These are phyloP conservation scores for Cercophora sp. DNA, from an alignment of 495 filamentous ascomycete species.

Conservation along the genomic window DNA sequence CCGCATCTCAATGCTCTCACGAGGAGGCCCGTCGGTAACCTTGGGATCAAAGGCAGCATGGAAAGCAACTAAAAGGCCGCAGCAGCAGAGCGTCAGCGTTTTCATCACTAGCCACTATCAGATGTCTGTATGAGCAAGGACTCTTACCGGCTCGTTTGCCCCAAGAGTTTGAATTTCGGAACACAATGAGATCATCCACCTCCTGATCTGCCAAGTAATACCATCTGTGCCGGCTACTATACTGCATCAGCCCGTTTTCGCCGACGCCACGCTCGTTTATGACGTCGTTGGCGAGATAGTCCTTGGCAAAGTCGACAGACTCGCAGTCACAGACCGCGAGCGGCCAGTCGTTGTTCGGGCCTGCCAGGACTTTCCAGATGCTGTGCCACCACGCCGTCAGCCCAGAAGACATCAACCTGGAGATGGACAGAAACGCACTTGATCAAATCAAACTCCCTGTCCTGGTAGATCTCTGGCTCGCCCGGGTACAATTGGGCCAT, in stretches of 20 bases:
- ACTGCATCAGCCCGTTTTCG: not conserved
- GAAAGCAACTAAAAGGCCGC: not conserved
- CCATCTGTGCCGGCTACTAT: not conserved
- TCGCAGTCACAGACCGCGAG: conserved; percentile 2
- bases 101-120: no score
- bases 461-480: not conserved
- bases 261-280: not conserved
- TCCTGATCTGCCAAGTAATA: conserved; percentile 1
- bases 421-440: not conserved
- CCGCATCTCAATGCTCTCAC: conserved; percentile 1
- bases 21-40: not conserved
- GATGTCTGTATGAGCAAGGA: no score
- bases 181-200: conserved; percentile 3
- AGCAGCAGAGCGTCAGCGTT: not conserved
- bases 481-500: not conserved
- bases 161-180: not conserved
- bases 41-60: conserved; percentile 3
- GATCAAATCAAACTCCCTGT: conserved; percentile 6
- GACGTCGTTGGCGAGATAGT: not conserved
- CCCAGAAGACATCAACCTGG: not conserved
- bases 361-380: conserved; percentile 1
- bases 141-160: not conserved
- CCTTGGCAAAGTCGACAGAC: not conserved
- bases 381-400: not conserved
- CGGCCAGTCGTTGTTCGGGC: conserved; percentile 7